These are phyloP conservation scores for bread wheat (Triticum aestivum) DNA, from an alignment of 176 grass and related monocot genomes.

Conservation along the genomic window IWGSC_CS_RefSeq_v2.1 NC_057803.1:569942746-569943245, in stretches of 20 bases:
- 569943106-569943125: neutral
- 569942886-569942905: slow-evolving; percentile 54
- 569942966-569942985: slow-evolving; percentile 32
- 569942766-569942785: slow-evolving; percentile 58
- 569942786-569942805: slow-evolving; percentile 75
- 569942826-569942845: slow-evolving; percentile 89
- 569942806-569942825: slow-evolving; percentile 79
- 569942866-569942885: slow-evolving; percentile 62
- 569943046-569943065: neutral
- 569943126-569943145: neutral
- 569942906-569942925: slow-evolving; percentile 18
- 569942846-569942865: slow-evolving; percentile 62
- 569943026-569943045: neutral
- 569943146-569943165: neutral
- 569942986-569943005: neutral
- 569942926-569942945: slow-evolving; percentile 39
- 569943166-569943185: neutral
- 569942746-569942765: slow-evolving; percentile 56
- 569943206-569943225: no score
- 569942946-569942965: slow-evolving; percentile 1
- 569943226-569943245: no score
- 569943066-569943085: neutral
- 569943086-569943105: neutral
- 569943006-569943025: neutral
- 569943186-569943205: no score